Evolutionary conservation across 345 rosid genomes (phyloP), one percentile per base, ranked within the genome.

Genomic region (Reutealis trisperma): DNA sequence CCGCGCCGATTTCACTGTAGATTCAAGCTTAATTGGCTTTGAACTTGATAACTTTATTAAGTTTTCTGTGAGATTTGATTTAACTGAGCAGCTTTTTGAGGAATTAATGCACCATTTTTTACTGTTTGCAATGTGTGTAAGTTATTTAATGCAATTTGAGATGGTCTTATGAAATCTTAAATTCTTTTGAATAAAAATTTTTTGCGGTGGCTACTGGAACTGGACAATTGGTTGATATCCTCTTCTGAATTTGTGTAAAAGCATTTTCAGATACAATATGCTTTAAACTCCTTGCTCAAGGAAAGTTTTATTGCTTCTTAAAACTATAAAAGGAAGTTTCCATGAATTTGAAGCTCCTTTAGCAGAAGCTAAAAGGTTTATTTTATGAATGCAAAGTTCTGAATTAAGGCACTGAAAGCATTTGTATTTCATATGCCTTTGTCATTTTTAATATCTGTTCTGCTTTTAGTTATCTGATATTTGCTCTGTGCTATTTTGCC

Each of bases 381-480:
- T 49, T 27, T 44, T 65, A 59, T 19, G 16, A 47, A n/a, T 59
- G 47, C 16, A 9, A 10, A 15, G 0, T 32, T n/a, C 64, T n/a
- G 19, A 30, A 30, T 8, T 62, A 57, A 60, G 37, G 24, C 16
- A 42, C 9, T 61, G 4, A 22, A 22, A 2, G 13, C 18, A 73
- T 49, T 25, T 32, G 4, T 16, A 32, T 16, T 41, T 63, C 30
- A 24, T 34, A 22, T 70, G 21, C 15, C 58, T 42, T 21, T 27
- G 15, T 11, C n/a, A 3, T 49, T n/a, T 45, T 54, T 22, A 27
- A 41, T 66, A 21, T 27, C 13, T 25, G 30, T n/a, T 51, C 6
- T 13, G 14, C n/a, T 14, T 59, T 72, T 54, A 54, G 45, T 71
- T 21, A 47, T 70, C 72, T 80, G 37, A 80, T 62, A n/a, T 70